Conservation (phyloP, 2,329 filamentous ascomycete genomes). For the Monosporascus sp. region DNA sequence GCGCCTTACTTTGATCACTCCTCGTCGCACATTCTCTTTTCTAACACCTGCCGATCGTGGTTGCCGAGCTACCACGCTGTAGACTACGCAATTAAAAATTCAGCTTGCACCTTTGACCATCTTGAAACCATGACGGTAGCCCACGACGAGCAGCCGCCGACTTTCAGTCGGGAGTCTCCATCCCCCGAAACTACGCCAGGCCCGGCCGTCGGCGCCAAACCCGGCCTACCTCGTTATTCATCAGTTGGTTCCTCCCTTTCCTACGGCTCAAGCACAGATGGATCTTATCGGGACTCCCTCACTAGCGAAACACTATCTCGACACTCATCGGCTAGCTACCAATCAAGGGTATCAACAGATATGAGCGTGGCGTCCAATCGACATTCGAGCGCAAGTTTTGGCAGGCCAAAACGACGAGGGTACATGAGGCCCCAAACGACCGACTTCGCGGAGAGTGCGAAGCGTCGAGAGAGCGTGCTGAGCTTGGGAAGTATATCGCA, state of each 20-base stretch:
- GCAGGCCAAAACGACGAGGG: conserved; percentile 58
- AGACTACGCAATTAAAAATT: not conserved
- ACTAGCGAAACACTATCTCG: conserved; percentile 55
- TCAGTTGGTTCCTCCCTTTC: conserved; percentile 60
- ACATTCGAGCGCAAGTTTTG: conserved; percentile 42
- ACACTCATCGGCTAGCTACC: conserved; percentile 58
- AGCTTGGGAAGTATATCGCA: conserved; percentile 95
- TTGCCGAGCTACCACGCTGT: not conserved
- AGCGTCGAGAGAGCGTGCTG: conserved; percentile 89
- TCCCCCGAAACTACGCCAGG: conserved; percentile 59
- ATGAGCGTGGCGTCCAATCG: conserved; percentile 35
- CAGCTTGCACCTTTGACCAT: conserved; percentile 2
- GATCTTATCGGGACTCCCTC: conserved; percentile 48
- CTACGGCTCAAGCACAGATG: conserved; percentile 48
- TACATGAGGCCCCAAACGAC: conserved; percentile 86
- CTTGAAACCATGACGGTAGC: conserved; percentile 30
- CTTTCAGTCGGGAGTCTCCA: conserved; percentile 55
- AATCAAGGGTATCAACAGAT: conserved; percentile 38
- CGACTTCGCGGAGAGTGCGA: conserved; percentile 85
- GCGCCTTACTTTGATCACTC: not conserved
- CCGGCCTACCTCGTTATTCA: conserved; percentile 57
- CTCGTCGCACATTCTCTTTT: not conserved
- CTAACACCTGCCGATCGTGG: not conserved
- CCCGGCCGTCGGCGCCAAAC: conserved; percentile 55
- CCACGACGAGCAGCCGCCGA: conserved; percentile 30